A percentile compares a stretch with the other conserved stretches of the same genome.
Evolutionary conservation across 2,329 filamentous ascomycete species (phyloP).

Genomic region (Aspergillus chevalieri): DNA sequence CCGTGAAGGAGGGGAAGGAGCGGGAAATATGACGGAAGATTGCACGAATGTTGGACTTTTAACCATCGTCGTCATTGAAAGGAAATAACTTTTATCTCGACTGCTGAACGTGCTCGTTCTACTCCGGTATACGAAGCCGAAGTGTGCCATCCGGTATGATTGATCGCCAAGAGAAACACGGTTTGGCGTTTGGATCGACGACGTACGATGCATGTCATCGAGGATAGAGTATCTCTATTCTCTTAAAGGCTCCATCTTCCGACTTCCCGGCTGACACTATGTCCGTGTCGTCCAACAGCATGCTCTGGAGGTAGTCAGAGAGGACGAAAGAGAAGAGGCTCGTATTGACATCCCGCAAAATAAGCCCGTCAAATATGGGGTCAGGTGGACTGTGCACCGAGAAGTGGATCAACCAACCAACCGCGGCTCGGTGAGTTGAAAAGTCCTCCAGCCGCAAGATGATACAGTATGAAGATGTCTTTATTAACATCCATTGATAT

Average conservation of each 20-base stretch:
- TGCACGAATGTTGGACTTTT: too few relatives aligned
- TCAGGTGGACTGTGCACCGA: constrained; percentile 2
- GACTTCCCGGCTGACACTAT: too few relatives aligned
- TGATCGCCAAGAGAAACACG: neutral
- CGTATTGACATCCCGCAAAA: neutral
- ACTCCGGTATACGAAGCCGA: too few relatives aligned
- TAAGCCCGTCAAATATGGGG: neutral
- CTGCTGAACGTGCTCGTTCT: too few relatives aligned
- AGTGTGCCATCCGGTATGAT: neutral
- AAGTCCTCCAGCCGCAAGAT: neutral
- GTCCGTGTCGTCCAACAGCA: too few relatives aligned
- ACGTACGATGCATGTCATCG: constrained; percentile 11
- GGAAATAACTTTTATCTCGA: too few relatives aligned
- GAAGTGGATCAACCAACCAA: neutral
- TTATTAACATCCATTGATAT: neutral
- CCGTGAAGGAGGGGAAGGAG: too few relatives aligned
- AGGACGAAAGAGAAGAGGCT: neutral
- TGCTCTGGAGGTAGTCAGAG: too few relatives aligned
- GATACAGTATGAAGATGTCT: neutral
- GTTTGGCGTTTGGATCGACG: constrained; percentile 8
- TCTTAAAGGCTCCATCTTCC: neutral
- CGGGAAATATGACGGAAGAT: too few relatives aligned
- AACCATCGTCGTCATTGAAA: too few relatives aligned
- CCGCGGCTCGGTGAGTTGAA: neutral
- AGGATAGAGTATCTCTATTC: neutral